phyloP scores from a whole-genome alignment of 2,329 filamentous ascomycete species.

The Akanthomyces lecanii region DNA sequence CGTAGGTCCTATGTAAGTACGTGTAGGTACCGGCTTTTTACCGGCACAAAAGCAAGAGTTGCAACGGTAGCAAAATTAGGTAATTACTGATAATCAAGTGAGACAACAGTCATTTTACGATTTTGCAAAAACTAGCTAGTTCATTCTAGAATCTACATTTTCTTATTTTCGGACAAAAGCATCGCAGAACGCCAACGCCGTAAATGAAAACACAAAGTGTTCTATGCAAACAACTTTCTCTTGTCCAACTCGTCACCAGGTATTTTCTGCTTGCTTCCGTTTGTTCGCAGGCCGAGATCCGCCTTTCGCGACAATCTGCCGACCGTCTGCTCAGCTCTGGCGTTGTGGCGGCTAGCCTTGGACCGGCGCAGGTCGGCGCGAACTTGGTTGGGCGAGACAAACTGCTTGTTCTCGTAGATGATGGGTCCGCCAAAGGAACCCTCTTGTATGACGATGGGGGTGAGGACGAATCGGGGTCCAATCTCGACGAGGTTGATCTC shows the following conservation, averaged over 20 bases:
- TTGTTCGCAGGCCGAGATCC: constrained; percentile 68
- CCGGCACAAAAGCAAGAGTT: neutral
- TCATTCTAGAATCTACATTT: constrained; percentile 11
- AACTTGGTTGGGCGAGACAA: constrained; percentile 93
- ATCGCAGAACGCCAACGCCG: constrained; percentile 15
- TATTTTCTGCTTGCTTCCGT: constrained; percentile 54
- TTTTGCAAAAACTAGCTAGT: neutral
- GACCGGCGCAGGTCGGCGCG: constrained; percentile 71
- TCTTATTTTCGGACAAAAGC: constrained; percentile 5
- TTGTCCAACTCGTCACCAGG: constrained; percentile 71
- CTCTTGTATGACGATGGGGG: constrained; percentile 92
- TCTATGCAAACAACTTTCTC: constrained; percentile 67
- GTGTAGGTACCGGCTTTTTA: constrained; percentile 3
- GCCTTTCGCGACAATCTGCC: constrained; percentile 71
- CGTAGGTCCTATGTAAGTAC: no score
- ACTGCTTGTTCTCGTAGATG: constrained; percentile 97
- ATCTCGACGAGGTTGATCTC: constrained; percentile 87
- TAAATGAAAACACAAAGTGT: constrained; percentile 16
- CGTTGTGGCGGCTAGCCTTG: constrained; percentile 75
- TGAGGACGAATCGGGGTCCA: constrained; percentile 86
- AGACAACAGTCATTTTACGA: neutral
- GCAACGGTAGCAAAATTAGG: neutral
- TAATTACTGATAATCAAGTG: neutral
- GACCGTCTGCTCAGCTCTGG: constrained; percentile 67
- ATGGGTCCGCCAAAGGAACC: constrained; percentile 93